Evolutionary conservation across 192 early-diverging fungal species (phyloP), one percentile per base, ranked within the genome.

Genomic region (Umbelopsis sp.): DNA sequence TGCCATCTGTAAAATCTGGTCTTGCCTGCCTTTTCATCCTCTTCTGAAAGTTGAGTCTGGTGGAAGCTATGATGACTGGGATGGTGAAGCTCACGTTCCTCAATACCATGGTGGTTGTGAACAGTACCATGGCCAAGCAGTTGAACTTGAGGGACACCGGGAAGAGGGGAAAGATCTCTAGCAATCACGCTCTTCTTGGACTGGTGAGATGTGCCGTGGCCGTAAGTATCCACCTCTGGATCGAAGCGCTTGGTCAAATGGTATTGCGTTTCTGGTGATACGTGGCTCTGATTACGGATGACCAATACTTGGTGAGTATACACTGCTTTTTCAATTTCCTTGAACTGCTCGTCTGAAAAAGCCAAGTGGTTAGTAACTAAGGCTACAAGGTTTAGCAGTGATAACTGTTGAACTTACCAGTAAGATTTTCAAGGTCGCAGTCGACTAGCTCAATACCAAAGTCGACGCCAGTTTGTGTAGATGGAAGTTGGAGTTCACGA

Each of bases 1-100:
- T 78, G 76, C 76, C 76, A 78, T 48, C 76, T 48, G 49, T 78
- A 78, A 64, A 78, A 78, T 35, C 76, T 67, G n/a, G 76, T 78
- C 3, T 70, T 69, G 25, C 69, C 76, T 6, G 67, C 49, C 23
- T 68, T 72, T 37, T 73, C 72, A 16, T 78, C 71, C 37, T 78
- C 76, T 4, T 48, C 27, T 23, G 71, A 65, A 46, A 78, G 46
- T 3, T 49, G 61, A 11, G 71, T 78, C 12, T 78, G 67, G 51
- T 78, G 76, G 50, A 78, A 78, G 23, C 65, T 65, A 13, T 68
- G 49, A 41, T 78, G 76, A 47, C 49, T 73, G 9, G 76, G 76
- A 27, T 78, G 76, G 8, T 68, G 69, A 20, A 78, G 52, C 58
- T 70, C 70, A 10, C 67, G 67, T 53, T 78, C 76, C 20, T 73